Conservation (phyloP, 2,329 filamentous ascomycete genomes). For the Botrytis tulipae region DNA sequence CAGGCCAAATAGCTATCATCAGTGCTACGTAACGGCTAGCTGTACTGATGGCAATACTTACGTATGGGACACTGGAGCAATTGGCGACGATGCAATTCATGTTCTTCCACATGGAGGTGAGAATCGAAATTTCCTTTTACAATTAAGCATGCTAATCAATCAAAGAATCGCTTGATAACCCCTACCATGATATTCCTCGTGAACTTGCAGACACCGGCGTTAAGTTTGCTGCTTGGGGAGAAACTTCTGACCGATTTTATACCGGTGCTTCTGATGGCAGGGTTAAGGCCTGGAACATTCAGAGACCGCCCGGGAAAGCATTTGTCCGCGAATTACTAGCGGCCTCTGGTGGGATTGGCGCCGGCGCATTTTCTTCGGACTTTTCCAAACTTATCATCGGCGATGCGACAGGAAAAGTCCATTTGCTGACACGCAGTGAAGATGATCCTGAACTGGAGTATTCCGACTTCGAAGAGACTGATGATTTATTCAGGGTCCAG, state of each 20-base stretch:
- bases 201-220: constrained; percentile 60
- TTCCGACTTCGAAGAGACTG: not conserved
- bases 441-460: constrained; percentile 42
- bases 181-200: constrained; percentile 37
- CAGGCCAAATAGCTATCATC: constrained; percentile 50
- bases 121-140: not conserved
- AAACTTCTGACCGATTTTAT: constrained; percentile 56
- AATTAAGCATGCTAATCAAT: constrained; percentile 20
- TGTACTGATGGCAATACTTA: constrained; percentile 63
- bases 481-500: not conserved
- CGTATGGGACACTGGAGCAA: constrained; percentile 57
- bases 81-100: constrained; percentile 55
- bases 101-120: constrained; percentile 52
- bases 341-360: constrained; percentile 55
- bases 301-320: constrained; percentile 42
- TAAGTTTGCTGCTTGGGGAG: constrained; percentile 63
- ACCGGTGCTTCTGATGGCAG: constrained; percentile 63
- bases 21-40: constrained; percentile 57
- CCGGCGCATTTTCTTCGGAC: constrained; percentile 58
- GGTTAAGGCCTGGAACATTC: constrained; percentile 62
- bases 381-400: constrained; percentile 55
- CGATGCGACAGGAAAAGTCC: constrained; percentile 60
- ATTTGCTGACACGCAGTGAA: constrained; percentile 47
- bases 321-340: constrained; percentile 54
- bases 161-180: constrained; percentile 36